Conservation (phyloP, 169 alveolate species). For the Plasmodium malariae region DNA sequence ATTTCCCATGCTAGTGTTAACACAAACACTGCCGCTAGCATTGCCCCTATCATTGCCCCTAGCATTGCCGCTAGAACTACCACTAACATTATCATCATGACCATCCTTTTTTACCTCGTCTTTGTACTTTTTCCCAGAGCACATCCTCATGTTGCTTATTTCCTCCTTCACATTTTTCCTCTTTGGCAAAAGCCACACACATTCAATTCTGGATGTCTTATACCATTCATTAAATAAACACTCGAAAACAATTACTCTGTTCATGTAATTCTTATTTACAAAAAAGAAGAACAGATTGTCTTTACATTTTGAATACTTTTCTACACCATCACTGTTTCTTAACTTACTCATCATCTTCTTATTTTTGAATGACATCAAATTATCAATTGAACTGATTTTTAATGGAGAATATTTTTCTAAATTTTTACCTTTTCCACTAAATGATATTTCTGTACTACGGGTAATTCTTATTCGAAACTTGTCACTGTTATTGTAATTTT, state of each 20-base stretch:
- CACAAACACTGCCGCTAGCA: too few species aligned
- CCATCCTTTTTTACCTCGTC: not conserved
- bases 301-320: constrained; percentile 20
- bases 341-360: not conserved
- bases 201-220: constrained; percentile 43
- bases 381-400: not conserved
- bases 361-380: not conserved
- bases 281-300: constrained; percentile 72
- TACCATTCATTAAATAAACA: constrained; percentile 28
- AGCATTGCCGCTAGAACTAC: too few species aligned
- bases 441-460: not conserved
- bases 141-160: not conserved
- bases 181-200: constrained; percentile 37
- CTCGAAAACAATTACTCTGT: constrained; percentile 36
- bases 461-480: not conserved
- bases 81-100: not conserved
- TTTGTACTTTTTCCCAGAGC: not conserved
- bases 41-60: not conserved
- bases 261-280: constrained; percentile 14
- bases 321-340: not conserved
- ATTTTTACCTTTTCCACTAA: not conserved
- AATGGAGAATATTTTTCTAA: not conserved
- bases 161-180: not conserved
- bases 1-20: not conserved
- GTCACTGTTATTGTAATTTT: not conserved